These are phyloP conservation scores for Polyplosphaeria fusca DNA, from an alignment of 495 filamentous ascomycete genomes.

Conservation along the genomic window DNA sequence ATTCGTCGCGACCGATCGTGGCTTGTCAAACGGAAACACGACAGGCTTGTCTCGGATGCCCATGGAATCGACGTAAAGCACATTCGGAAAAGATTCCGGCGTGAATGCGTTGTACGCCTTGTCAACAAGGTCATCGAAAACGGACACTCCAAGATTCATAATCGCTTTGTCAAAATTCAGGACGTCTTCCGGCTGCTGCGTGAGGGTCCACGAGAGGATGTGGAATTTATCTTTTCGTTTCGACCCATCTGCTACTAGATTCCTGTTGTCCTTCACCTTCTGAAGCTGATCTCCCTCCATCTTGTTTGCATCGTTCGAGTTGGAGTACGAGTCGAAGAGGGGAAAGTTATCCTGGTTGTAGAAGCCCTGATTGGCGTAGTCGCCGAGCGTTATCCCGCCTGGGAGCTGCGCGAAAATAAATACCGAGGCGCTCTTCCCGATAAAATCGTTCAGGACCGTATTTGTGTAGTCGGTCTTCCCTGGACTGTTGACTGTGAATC, in stretches of 20 bases:
- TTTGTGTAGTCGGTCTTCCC: constrained; percentile 25
- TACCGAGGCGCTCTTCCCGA: constrained; percentile 20
- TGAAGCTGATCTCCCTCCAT: constrained; percentile 32
- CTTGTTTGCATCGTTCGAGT: constrained; percentile 23
- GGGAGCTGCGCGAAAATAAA: constrained; percentile 32
- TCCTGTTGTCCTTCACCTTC: constrained; percentile 28
- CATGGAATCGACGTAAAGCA: constrained; percentile 28
- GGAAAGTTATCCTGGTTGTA: constrained; percentile 30
- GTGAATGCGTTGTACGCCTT: constrained; percentile 30
- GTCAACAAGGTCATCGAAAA: constrained; percentile 20
- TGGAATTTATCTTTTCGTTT: constrained; percentile 29
- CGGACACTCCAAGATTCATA: constrained; percentile 25
- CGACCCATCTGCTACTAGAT: constrained; percentile 13
- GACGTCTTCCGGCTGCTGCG: constrained; percentile 30
- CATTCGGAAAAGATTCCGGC: constrained; percentile 28
- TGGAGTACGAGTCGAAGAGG: constrained; percentile 30
- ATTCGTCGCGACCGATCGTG: constrained; percentile 4
- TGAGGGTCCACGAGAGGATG: constrained; percentile 35
- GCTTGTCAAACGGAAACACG: constrained; percentile 26
- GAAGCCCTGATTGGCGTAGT: constrained; percentile 30
- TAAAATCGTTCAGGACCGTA: constrained; percentile 27
- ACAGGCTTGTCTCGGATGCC: constrained; percentile 28
- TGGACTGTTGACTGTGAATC: constrained; percentile 10
- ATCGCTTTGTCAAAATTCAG: constrained; percentile 30
- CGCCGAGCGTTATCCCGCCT: constrained; percentile 18